Base-by-base conservation (phyloP, 2,329 filamentous ascomycete genomes). In the Neocucurbitaria cava region DNA sequence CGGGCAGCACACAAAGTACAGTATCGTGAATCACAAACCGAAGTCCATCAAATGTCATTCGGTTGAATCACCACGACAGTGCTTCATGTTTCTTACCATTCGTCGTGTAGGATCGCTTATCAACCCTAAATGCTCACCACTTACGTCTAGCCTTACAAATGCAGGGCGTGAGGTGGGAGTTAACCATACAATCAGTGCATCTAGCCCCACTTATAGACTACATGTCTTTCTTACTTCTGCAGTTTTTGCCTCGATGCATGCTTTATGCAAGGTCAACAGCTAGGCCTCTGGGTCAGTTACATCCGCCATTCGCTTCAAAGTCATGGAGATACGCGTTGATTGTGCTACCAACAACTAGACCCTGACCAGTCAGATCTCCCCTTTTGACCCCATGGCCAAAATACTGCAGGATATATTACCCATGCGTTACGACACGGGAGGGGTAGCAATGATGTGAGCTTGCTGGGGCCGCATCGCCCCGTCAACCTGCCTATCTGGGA, bases 181-280 rank as follows among this genome's bases (percentile, higher is more conserved):
- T 39, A 48, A 51, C 51, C 47, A 47, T 40, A 45, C 49, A 26
- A 46, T 36, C 20, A 30, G 35, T 55, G 54, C 58, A 52, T 54
- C 46, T 55, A 36, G 52, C 49, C 43, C 24, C 38, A 41, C 30
- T 51, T 36, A 23, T 52, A 31, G 17, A 53, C 46, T 47, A 49
- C 26, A 50, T 39, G n/a, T n/a, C n/a, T 24, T 23, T 47, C 47
- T 33, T 30, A 21, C 17, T 35, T 20, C 44, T 35, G 36, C 23
- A 39, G 18, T 31, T 48, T 33, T 33, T 49, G 42, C 30, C 40
- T 31, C 42, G 26, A 41, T 30, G 31, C 30, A 18, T 50, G 40
- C 49, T 21, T 31, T 31, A 20, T 35, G 30, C 30, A 26, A 42
- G 36, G 43, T 44, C 21, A 42, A 51, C 26, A 43, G 46, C 46